Conservation (phyloP, 78 protist species). For the Protostelium mycophagum region DNA sequence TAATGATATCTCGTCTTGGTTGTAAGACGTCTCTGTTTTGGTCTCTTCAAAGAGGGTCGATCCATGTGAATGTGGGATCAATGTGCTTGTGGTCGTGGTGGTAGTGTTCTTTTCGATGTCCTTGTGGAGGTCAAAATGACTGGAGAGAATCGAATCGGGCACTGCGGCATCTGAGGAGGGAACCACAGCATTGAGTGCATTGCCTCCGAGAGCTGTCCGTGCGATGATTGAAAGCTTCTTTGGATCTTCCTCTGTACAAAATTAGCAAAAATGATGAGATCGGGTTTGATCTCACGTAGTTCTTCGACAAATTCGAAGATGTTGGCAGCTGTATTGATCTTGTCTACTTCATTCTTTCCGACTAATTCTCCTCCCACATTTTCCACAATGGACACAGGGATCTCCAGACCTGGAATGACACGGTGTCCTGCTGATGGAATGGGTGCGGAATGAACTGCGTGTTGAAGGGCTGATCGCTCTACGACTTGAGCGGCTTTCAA, state of each 20-base stretch:
- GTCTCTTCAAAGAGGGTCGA: not conserved
- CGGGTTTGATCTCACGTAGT: not conserved
- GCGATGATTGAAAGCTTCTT: not conserved
- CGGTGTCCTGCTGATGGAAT: not conserved
- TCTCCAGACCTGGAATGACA: not conserved
- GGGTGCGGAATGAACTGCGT: not conserved
- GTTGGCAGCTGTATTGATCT: not conserved
- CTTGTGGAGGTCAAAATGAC: not conserved
- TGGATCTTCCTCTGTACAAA: not conserved
- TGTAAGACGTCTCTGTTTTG: not conserved
- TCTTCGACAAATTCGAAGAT: not conserved
- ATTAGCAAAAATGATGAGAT: too few relatives aligned
- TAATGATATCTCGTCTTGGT: not conserved
- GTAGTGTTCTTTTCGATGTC: not conserved
- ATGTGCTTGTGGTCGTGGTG: not conserved
- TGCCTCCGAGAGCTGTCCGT: not conserved
- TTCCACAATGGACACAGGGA: too few relatives aligned
- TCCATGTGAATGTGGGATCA: not conserved
- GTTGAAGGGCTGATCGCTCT: not conserved
- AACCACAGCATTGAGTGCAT: not conserved
- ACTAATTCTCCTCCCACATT: too few relatives aligned
- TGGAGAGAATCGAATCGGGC: not conserved
- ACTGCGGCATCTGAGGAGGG: not conserved
- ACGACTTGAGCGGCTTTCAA: not conserved
- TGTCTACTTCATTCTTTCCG: not conserved